A percentile compares a stretch with the other conserved stretches of the same genome.
Evolutionary conservation across 176 grass and related monocot genomes (phyloP).

Genomic region (Carex pumila): DNA sequence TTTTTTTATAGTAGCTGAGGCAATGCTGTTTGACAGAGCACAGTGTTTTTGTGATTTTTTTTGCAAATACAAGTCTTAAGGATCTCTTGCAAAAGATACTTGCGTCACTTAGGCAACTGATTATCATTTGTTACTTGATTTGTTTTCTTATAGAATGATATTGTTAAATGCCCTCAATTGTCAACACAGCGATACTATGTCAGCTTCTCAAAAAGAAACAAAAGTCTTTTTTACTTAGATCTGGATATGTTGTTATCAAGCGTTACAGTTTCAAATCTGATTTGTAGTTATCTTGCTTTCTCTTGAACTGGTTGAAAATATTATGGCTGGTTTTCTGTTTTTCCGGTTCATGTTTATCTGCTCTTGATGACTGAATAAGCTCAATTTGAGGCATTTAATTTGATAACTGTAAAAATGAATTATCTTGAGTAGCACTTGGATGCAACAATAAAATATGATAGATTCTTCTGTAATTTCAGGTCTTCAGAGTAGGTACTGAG

Average conservation of each 20-base stretch:
- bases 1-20: background rate
- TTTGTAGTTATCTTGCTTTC: background rate
- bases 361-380: background rate
- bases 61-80: background rate
- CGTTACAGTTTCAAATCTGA: background rate
- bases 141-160: background rate
- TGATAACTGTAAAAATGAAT: background rate
- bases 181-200: background rate
- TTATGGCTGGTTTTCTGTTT: background rate
- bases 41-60: background rate
- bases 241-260: background rate
- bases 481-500: conserved; percentile 45
- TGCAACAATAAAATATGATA: background rate
- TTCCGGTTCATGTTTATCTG: background rate
- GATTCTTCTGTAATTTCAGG: conserved; percentile 28
- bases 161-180: background rate
- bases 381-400: background rate
- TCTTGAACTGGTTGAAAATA: background rate
- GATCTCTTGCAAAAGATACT: background rate
- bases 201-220: background rate
- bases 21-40: too few relatives aligned
- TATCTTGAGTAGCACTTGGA: background rate
- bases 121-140: conserved; percentile 1
- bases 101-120: background rate
- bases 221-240: background rate